Base-by-base conservation (phyloP, 2,329 filamentous ascomycete species). In the Pseudogymnoascus sp. region DNA sequence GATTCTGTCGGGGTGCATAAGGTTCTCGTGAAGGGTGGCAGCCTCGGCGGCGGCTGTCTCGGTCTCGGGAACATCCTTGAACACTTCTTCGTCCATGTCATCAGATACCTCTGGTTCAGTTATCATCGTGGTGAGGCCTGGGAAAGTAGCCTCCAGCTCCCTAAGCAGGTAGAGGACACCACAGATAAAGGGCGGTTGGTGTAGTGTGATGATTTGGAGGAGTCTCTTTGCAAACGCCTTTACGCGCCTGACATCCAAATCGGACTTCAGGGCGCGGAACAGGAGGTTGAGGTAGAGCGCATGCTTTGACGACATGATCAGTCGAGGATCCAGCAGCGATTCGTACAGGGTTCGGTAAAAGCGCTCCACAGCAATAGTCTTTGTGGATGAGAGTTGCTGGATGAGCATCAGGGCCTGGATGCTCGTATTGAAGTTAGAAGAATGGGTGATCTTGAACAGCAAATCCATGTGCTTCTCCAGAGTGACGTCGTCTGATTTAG, bases 371-470 rank as follows among this genome's bases (percentile, higher is more conserved):
- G 89, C 88, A 62, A 93, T 81, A 70, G 93, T 89, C 73, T 95
- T 91, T 2, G 88, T 85, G 1, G 87, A 81, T 0, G 92, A 90
- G 28, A 99, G 84, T 74, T 97, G 95, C 74, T 97, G 95, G 68
- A 99, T 96, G 59, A 99, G 81, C 78, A 96, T 89, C 67, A 99
- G 83, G 36, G 95, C 93, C 76, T 99, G 95, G 38, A 99, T 91
- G 73, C 92, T 95, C 0, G 95, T 99, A 78, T 97, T 99, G 83
- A 99, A 97, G 76, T 99, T 99, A 63, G 93, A 91, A 0, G 93
- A 97, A 76, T 99, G 95, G 0, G 95, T 96, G 71, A 99, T 95
- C 70, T 87, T 88, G 82, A 97, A 99, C 25, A 99, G 83, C 2
- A 93, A 97, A 73, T 97, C 89, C 64, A 99, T 84, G 72, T 99